Percentiles rank a stretch among this genome's conserved stretches.
These are phyloP conservation scores for Sugiyamaella marilandica DNA, from an alignment of 805 yeast genomes.

Conservation along the genomic window DNA sequence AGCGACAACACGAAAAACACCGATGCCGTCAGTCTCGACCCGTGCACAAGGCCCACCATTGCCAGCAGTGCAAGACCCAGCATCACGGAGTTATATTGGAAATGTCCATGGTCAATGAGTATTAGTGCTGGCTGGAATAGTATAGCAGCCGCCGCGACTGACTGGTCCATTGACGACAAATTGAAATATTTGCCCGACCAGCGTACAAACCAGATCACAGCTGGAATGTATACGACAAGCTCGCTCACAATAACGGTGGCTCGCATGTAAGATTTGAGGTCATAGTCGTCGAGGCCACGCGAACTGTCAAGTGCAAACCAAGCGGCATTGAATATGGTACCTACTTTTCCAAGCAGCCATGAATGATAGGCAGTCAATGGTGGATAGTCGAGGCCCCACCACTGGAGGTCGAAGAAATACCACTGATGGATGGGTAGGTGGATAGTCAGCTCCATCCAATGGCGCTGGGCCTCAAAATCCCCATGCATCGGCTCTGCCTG, in stretches of 20 bases:
- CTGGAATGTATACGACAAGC: conserved; percentile 68
- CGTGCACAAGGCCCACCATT: conserved; percentile 59
- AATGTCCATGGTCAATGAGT: conserved; percentile 94
- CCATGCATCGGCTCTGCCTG: conserved; percentile 77
- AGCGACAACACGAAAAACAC: conserved; percentile 72
- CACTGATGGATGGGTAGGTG: conserved; percentile 69
- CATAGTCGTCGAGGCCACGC: conserved; percentile 66
- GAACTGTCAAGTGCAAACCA: conserved; percentile 79
- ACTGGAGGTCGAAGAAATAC: conserved; percentile 84
- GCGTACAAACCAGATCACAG: conserved; percentile 63
- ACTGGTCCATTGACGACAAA: conserved; percentile 66
- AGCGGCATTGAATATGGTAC: conserved; percentile 50
- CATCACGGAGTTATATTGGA: conserved; percentile 94
- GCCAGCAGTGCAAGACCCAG: conserved; percentile 74
- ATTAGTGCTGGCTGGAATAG: conserved; percentile 77
- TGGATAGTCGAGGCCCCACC: conserved; percentile 98
- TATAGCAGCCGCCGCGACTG: conserved; percentile 71
- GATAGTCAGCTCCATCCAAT: conserved; percentile 91
- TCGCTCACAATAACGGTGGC: conserved; percentile 74
- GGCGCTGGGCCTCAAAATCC: conserved; percentile 97
- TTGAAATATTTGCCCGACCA: conserved; percentile 58
- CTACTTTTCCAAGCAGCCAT: conserved; percentile 67
- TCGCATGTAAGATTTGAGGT: conserved; percentile 81
- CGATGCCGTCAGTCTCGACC: conserved; percentile 62
- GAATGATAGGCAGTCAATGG: conserved; percentile 95